Base-by-base conservation (phyloP, 805 yeast species). In the Saccharomyces paradoxus region DNA sequence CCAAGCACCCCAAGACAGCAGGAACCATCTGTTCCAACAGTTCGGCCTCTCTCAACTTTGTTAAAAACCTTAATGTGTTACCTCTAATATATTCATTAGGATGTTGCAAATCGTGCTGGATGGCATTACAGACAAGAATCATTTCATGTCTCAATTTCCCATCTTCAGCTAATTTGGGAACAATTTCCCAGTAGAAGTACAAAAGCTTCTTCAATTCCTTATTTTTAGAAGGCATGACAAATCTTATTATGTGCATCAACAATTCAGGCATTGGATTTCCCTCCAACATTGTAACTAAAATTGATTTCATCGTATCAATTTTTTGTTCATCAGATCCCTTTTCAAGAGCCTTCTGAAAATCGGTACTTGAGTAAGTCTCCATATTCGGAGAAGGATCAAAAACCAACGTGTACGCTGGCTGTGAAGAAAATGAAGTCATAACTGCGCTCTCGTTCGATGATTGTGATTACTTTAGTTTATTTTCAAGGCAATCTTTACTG, bases 41-140 rank as follows among this genome's bases (percentile, higher is more conserved):
- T 71, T 94, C 99, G 1, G 95, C 86, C 74, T 94, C 98, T 67
- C 84, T 86, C 68, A 94, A 78, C 69, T 94, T 95, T 56, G 92
- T 82, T 66, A 95, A 79, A 71, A 90, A 92, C 66, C 98, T 83
- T 71, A 94, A 78, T 9, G 98, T 92, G 65, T 89, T 89, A 62
- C 99, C 99, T 66, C 98, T 83, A 60, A 94, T 86, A 69, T 86
- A 94, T 73, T 94, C 99, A 76, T 94, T 94, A 51, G 99, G 97
- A 74, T 95, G 99, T 74, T 91, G 97, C 63, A 94, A 80, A 70
- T 94, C 99, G 71, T 90, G 91, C 72, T 94, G 96, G 66, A 94
- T 89, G 53, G 98, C 97, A 71, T 95, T 95, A 76, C 98, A 94
- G 51, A 92, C 98, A 60, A 94, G 81, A 72, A 95, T 92, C 98